Evolutionary conservation across 2,329 filamentous ascomycete species (phyloP).

Genomic region (Aspergillus puulaauensis): DNA sequence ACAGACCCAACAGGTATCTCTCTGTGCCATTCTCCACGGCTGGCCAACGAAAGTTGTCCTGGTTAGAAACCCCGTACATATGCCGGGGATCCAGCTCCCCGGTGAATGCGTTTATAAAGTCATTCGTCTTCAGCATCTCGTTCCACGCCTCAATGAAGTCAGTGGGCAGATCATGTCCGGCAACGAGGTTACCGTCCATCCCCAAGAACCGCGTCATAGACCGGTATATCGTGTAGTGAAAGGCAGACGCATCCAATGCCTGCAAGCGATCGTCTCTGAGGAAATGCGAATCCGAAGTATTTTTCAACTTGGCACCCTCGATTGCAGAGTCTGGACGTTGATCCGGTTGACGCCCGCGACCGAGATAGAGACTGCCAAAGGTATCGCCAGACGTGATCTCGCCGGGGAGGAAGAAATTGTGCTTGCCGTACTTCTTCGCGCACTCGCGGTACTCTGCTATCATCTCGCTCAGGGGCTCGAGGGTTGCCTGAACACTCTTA

Average conservation of each 20-base stretch:
- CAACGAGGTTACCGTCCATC: slow-evolving; percentile 57
- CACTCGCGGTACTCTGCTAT: slow-evolving; percentile 58
- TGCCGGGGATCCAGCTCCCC: slow-evolving; percentile 64
- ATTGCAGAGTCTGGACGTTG: slow-evolving; percentile 51
- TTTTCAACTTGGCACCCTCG: slow-evolving; percentile 45
- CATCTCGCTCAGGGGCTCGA: slow-evolving; percentile 61
- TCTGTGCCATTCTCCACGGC: slow-evolving; percentile 58
- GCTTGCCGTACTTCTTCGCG: slow-evolving; percentile 55
- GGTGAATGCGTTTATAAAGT: slow-evolving; percentile 60
- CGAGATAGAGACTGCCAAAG: slow-evolving; percentile 61
- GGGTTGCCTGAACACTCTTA: slow-evolving; percentile 64
- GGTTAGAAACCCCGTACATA: slow-evolving; percentile 64
- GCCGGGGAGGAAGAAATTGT: slow-evolving; percentile 64
- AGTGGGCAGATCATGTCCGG: slow-evolving; percentile 53
- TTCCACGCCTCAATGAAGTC: slow-evolving; percentile 60
- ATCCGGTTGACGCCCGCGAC: slow-evolving; percentile 58
- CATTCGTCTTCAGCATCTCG: slow-evolving; percentile 57
- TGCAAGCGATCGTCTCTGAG: slow-evolving; percentile 53
- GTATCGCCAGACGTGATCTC: slow-evolving; percentile 64
- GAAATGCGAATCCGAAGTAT: slow-evolving; percentile 47
- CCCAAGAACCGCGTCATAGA: slow-evolving; percentile 62
- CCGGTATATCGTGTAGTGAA: slow-evolving; percentile 64
- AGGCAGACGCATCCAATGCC: slow-evolving; percentile 60
- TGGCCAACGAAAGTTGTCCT: slow-evolving; percentile 67
- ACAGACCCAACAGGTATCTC: slow-evolving; percentile 57